phyloP scores from a whole-genome alignment of 345 rosid genomes.

The Lepidium aucheri region DNA sequence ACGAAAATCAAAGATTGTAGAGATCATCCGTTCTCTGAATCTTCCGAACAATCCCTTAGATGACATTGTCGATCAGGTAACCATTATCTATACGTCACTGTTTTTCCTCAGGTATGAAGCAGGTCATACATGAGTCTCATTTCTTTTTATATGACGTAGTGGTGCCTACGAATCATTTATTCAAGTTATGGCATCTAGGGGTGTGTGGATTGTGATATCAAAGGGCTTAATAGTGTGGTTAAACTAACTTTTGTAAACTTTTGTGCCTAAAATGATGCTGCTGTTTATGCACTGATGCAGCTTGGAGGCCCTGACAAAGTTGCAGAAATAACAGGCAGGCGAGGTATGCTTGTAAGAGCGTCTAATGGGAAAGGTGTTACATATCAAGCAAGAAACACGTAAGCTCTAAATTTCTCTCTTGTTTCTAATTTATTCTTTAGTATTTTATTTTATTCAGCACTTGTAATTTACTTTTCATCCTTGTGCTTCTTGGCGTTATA shows the following conservation, averaged over 20 bases:
- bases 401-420: slow-evolving; percentile 27
- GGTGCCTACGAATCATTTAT: slow-evolving; percentile 11
- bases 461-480: slow-evolving; percentile 18
- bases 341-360: slow-evolving; percentile 98
- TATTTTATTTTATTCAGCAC: not conserved
- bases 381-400: slow-evolving; percentile 96
- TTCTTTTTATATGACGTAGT: slow-evolving; percentile 3
- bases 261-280: slow-evolving; percentile 1
- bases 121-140: slow-evolving; percentile 1
- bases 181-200: slow-evolving; percentile 4
- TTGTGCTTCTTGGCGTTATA: slow-evolving; percentile 27
- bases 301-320: slow-evolving; percentile 99
- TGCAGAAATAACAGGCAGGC: slow-evolving; percentile 97
- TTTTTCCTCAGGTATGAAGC: not conserved
- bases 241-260: slow-evolving; percentile 5
- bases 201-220: slow-evolving; percentile 3
- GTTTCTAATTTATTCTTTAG: not conserved
- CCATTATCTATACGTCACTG: not conserved
- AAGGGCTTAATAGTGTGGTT: slow-evolving; percentile 2
- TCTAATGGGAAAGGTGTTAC: slow-evolving; percentile 94
- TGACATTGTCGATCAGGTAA: slow-evolving; percentile 93
- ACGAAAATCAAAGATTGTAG: slow-evolving; percentile 82
- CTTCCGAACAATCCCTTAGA: slow-evolving; percentile 98
- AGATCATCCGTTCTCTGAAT: slow-evolving; percentile 75
- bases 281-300: slow-evolving; percentile 38